Base-by-base conservation (phyloP, 208 protist genomes). In the Acanthamoeba rhysodes region DNA sequence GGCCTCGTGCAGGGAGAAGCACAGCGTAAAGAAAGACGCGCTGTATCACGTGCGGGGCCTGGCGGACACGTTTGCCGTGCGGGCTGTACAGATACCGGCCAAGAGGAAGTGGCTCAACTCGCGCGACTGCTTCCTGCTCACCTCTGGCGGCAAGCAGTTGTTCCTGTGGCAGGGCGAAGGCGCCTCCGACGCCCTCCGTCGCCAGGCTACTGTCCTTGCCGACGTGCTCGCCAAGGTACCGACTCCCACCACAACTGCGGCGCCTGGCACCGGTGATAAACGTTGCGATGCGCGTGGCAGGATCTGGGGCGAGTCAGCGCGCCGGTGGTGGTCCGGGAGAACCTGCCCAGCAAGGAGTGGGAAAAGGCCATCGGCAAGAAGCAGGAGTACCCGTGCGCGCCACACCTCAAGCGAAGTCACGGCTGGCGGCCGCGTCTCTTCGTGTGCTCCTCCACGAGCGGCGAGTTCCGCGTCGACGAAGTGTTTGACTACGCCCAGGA, bases 401-500 rank as follows among this genome's bases (percentile, higher is more conserved):
- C 72, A 5, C 45, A 68, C 45, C 41, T 95, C 41, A 48, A 53
- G 72, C 29, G 57, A 22, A 95, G 57, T 8, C 72, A 68, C 2
- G 70, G 91, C 74, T 78, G 66, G 50, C 37, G 37, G 24, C 78
- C 95, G 34, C 88, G 96, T 29, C 96, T 96, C 55, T 96, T 96
- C 59, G 45, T 91, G 29, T 96, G 95, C 90, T 96, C 94, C 16
- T 94, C 95, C 80, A 78, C 90, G 10, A 90, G 37, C 55, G 96
- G 96, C 53, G 62, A 45, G 41, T 92, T 95, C 41, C 59, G 82
- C 57, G 95, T 96, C 18, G 96, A 96, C 34, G 76, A 96, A 50
- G 41, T 97, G 29, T 76, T 70, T 62, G 62, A 97, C 84, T 97
- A 95, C 87, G 66, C 78, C 1, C 96, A 97, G 93, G 91, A 95